Evolutionary conservation across 345 rosid species (phyloP).

Genomic region (Toxicodendron radicans): DNA sequence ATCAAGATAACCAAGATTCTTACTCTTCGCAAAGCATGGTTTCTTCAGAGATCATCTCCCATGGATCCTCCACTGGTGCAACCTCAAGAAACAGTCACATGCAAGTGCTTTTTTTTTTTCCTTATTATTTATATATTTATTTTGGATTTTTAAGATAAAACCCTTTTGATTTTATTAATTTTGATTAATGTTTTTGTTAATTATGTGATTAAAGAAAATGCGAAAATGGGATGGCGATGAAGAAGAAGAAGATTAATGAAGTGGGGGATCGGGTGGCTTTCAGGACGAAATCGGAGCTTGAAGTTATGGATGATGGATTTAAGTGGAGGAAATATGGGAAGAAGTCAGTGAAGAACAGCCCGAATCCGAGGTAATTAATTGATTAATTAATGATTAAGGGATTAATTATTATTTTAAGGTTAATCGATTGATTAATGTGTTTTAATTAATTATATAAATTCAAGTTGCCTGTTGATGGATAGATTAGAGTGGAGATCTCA

Average conservation of each 20-base stretch:
- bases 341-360: constrained; percentile 83
- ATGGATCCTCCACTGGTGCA: constrained; percentile 30
- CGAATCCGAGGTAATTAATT: constrained; percentile 69
- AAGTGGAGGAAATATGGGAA: constrained; percentile 97
- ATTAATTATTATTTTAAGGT: too few species aligned
- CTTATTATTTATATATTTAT: not conserved
- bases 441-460: not conserved
- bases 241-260: constrained; percentile 39
- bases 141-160: not conserved
- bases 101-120: constrained; percentile 34
- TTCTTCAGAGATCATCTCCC: constrained; percentile 36
- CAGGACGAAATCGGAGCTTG: constrained; percentile 72
- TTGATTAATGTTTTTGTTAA: not conserved
- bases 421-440: not conserved
- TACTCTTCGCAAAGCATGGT: constrained; percentile 30
- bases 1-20: constrained; percentile 15
- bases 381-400: not conserved
- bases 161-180: not conserved
- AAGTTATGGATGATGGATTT: constrained; percentile 88
- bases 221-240: constrained; percentile 33
- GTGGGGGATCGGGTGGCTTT: constrained; percentile 66
- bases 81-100: constrained; percentile 32
- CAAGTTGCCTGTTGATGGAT: not conserved
- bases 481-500: constrained; percentile 5
- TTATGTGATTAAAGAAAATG: constrained; percentile 25